phyloP scores from a whole-genome alignment of 2,329 filamentous ascomycete species.

The Cytospora leucostoma region DNA sequence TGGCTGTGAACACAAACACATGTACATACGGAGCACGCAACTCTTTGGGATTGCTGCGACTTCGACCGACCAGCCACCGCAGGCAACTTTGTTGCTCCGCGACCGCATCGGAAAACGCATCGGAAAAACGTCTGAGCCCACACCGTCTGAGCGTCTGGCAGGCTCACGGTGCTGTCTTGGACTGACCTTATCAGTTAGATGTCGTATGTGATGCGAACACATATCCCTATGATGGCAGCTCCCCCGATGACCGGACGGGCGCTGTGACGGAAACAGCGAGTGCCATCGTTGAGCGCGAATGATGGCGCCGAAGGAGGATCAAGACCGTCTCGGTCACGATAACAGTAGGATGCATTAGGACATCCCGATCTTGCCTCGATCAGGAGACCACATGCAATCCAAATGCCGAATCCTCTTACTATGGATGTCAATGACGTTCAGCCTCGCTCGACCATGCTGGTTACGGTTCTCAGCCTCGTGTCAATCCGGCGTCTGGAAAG shows the following conservation, averaged over 20 bases:
- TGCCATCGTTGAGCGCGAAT: no score
- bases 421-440: neutral
- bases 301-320: no score
- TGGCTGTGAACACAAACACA: no score
- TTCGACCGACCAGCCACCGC: no score
- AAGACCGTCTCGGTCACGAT: neutral
- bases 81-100: neutral
- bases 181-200: neutral
- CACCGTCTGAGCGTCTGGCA: slow-evolving; percentile 14
- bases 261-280: slow-evolving; percentile 7
- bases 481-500: neutral
- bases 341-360: neutral
- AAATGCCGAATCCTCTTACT: neutral
- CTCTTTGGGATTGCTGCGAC: no score
- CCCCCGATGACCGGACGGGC: slow-evolving; percentile 18
- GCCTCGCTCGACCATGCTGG: neutral
- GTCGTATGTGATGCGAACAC: no score
- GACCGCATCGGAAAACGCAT: no score
- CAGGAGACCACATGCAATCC: neutral
- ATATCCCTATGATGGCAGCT: neutral
- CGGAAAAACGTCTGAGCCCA: slow-evolving; percentile 13
- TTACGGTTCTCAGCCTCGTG: neutral
- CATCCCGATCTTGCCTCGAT: neutral
- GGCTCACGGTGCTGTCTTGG: neutral
- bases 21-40: no score